Evolutionary conservation across 208 protist genomes (phyloP).

Genomic region (Endotrypanum monterogeii): DNA sequence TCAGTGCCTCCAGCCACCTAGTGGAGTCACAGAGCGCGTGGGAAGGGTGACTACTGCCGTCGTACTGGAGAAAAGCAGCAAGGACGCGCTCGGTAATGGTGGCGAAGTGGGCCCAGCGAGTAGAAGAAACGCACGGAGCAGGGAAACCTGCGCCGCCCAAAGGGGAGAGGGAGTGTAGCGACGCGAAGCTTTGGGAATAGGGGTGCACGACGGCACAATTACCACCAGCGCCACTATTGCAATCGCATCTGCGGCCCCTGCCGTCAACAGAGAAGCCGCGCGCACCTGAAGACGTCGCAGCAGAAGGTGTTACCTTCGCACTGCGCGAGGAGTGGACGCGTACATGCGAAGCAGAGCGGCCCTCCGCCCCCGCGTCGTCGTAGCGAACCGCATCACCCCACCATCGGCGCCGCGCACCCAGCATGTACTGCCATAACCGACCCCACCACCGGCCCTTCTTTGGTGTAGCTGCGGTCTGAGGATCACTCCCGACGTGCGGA

Average conservation of each 20-base stretch:
- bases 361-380: background rate
- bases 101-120: constrained; percentile 22
- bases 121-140: too few relatives aligned
- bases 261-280: too few relatives aligned
- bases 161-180: too few relatives aligned
- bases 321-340: too few relatives aligned
- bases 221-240: too few relatives aligned
- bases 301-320: too few relatives aligned
- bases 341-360: too few relatives aligned
- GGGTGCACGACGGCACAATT: too few relatives aligned
- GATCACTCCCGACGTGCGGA: background rate
- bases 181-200: too few relatives aligned
- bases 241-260: too few relatives aligned
- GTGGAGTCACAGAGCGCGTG: constrained; percentile 27
- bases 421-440: background rate
- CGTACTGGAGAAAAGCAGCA: constrained; percentile 54
- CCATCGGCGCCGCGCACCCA: background rate
- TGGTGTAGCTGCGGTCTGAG: background rate
- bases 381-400: background rate
- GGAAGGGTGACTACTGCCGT: constrained; percentile 29
- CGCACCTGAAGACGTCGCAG: too few relatives aligned
- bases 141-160: too few relatives aligned
- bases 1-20: background rate
- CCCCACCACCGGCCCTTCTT: background rate
- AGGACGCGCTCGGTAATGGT: constrained; percentile 35